A percentile compares a stretch with the other conserved stretches of the same genome.
These are phyloP conservation scores for Liriodendron chinense DNA, from an alignment of 164 flowering plant genomes.

Conservation along the genomic window DNA sequence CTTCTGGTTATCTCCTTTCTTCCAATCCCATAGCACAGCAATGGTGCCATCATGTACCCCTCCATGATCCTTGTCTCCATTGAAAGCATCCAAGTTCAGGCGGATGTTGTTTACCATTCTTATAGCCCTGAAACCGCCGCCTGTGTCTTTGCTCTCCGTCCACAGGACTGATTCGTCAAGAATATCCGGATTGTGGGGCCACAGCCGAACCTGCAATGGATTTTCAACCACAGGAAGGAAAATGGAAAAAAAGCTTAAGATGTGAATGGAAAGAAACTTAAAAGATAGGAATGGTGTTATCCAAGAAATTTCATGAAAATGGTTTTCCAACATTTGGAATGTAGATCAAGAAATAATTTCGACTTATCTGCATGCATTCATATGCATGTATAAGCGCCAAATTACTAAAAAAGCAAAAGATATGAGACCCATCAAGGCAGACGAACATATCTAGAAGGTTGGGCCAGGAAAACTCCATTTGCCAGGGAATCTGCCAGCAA, in stretches of 20 bases:
- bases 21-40: slow-evolving; percentile 59
- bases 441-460: too few species aligned
- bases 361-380: too few species aligned
- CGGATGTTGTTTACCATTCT: slow-evolving; percentile 68
- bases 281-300: too few species aligned
- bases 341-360: too few species aligned
- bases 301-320: too few species aligned
- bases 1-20: slow-evolving; percentile 62
- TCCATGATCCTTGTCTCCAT: slow-evolving; percentile 61
- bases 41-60: slow-evolving; percentile 67
- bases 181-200: slow-evolving; percentile 42
- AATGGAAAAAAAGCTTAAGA: neutral
- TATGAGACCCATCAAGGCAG: too few species aligned
- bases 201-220: slow-evolving; percentile 51
- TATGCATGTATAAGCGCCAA: too few species aligned
- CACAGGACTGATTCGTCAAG: slow-evolving; percentile 63
- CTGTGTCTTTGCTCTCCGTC: slow-evolving; percentile 58
- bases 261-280: too few species aligned
- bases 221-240: neutral
- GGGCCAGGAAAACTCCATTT: too few species aligned
- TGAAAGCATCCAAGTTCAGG: slow-evolving; percentile 60
- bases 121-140: slow-evolving; percentile 46
- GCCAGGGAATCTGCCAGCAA: too few species aligned
- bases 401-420: too few species aligned
- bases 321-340: too few species aligned